phyloP scores from a whole-genome alignment of 1,284 basidiomycete species.

The Pseudozyma tsukubaensis region DNA sequence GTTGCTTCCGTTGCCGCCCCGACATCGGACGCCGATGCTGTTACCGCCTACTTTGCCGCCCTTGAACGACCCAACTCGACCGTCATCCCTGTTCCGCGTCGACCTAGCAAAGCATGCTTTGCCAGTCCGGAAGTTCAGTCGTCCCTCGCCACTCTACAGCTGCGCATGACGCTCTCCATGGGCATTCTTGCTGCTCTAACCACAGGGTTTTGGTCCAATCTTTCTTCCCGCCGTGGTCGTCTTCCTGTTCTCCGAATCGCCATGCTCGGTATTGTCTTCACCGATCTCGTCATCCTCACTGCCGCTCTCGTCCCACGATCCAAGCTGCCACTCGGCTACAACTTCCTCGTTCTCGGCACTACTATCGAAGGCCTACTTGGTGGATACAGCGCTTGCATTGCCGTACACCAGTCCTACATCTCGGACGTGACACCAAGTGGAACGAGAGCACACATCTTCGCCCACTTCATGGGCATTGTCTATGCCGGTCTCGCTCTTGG shows the following conservation, averaged over 20 bases:
- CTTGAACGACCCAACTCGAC: constrained; percentile 36
- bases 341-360: constrained; percentile 83
- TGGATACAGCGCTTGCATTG: constrained; percentile 83
- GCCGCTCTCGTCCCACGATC: constrained; percentile 42
- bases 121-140: constrained; percentile 51
- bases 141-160: constrained; percentile 50
- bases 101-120: constrained; percentile 49
- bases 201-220: constrained; percentile 87
- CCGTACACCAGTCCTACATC: constrained; percentile 83
- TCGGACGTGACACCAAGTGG: constrained; percentile 63
- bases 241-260: constrained; percentile 79
- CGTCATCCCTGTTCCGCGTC: constrained; percentile 27
- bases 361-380: constrained; percentile 85
- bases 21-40: constrained; percentile 7
- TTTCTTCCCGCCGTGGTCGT: constrained; percentile 82
- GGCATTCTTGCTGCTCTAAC: constrained; percentile 85
- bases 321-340: constrained; percentile 73
- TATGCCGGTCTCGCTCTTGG: constrained; percentile 63
- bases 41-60: constrained; percentile 21
- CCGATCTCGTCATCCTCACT: constrained; percentile 72
- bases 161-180: constrained; percentile 77
- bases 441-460: constrained; percentile 60
- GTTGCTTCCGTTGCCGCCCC: background rate
- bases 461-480: constrained; percentile 57
- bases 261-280: constrained; percentile 79